Base-by-base conservation (phyloP, 768 basidiomycete species). In the Psilocybe sp. region DNA sequence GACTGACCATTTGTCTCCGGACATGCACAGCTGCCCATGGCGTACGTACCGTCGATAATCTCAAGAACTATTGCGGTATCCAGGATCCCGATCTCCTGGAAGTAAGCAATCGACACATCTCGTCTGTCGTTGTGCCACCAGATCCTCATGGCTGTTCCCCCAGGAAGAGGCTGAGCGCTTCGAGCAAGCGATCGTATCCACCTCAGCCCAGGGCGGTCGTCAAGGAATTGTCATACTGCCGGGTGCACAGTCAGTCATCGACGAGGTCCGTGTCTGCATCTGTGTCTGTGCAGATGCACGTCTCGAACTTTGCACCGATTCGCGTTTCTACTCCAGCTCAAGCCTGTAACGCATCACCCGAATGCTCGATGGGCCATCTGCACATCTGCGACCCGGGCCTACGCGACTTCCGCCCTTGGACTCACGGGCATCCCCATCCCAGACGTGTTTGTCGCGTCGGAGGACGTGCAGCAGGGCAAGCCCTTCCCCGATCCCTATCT, bases 401-500 rank as follows among this genome's bases (percentile, higher is more conserved):
- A 97, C 65, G 92, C 92, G 12, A 65, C 75, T 2, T 75, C 82
- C 28, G 92, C 92, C 9, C 74, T 96, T 44, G 68, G 67, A 14
- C 77, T 80, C 18, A 83, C 86, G 42, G 79, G 77, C 2, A 75
- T 95, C 46, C 79, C 82, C n/a, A 62, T 77, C 11, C 87, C 89
- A 4, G 84, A 87, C 34, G 78, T 82, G 40, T 82, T 93, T 53
- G 82, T 95, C 44, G 83, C 82, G 4, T 85, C 92, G n/a, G 87
- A 95, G 61, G 87, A 93, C 54, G 92, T 95, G 4, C 64, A 65
- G 11, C 68, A 82, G 53, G 94, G 94, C 36, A 97, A 97, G 71
- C 94, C 94, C 19, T 74, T 70, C 60, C 93, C 95, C 9, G 94
- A 95, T 58, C 95, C 95, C 1, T 98, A 96, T 70, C 72, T 97